Evolutionary conservation across 1,284 basidiomycete species (phyloP), one percentile per base, ranked within the genome.

Genomic region (Grifola frondosa): DNA sequence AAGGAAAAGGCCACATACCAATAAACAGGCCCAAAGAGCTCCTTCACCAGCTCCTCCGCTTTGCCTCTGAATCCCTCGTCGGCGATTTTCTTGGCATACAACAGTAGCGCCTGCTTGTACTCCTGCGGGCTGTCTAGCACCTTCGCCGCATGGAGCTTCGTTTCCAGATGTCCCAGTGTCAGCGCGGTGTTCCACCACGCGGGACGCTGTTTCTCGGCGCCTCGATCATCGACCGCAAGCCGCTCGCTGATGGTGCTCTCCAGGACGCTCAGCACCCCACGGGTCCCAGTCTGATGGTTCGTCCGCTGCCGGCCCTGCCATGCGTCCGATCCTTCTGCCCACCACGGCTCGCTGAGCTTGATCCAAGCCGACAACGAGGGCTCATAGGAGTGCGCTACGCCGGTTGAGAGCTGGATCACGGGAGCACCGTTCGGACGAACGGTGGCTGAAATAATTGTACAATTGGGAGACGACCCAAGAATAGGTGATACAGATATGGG

Each of bases 1-100:
- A 48, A 13, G 21, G 2, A 21, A 34, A 15, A 17, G 32, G 13
- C 31, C 9, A 73, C 81, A 42, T 53, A 90, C 89, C 83, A 86
- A 65, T 89, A 93, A 33, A 92, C 67, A 1, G 92, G 92, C 7
- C 93, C 94, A 57, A 90, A 84, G 28, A 97, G 70, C 49, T 95
- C 93, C 61, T 77, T 84, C 36, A 94, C 77, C 40, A 97, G 65
- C 63, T 96, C 94, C 62, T 94, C 91, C 8, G 84, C 92, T 59
- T 92, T 91, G 22, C 72, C 84, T 48, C 80, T 72, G 63, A 92
- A 91, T 0, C 86, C 89, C 61, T 94, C 91, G 53, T 95, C 88
- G 25, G 84, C 89, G 34, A 97, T 73, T 65, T 79, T 83, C 69
- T 81, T 87, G 36, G 89, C 84, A 64, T 95, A 96, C 53, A 81